Evolutionary conservation across 108 stramenopile genomes (phyloP).

Genomic region (Nitzschia sp.): DNA sequence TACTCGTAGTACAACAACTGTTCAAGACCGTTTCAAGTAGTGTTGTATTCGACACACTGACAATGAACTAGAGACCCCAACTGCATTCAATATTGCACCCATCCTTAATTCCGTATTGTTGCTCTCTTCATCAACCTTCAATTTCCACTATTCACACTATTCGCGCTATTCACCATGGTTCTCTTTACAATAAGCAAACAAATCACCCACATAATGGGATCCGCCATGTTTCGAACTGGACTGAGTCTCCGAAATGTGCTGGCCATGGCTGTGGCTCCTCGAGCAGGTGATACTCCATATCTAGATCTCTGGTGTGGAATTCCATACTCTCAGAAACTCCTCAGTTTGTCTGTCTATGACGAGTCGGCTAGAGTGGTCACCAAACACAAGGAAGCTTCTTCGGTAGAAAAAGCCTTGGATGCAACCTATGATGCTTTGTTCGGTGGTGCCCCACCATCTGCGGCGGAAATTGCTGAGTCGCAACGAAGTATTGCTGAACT

Average conservation of each 20-base stretch:
- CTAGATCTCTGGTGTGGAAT: constrained; percentile 36
- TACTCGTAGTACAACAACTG: too few species aligned
- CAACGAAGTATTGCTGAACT: constrained; percentile 6
- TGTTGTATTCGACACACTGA: too few species aligned
- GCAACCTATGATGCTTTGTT: constrained; percentile 24
- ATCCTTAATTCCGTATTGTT: too few species aligned
- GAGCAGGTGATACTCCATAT: constrained; percentile 1
- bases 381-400: constrained; percentile 24
- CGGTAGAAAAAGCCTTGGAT: constrained; percentile 38
- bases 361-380: constrained; percentile 32
- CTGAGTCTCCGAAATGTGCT: constrained; percentile 21
- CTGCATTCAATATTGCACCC: too few species aligned
- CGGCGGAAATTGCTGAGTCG: background rate
- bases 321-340: constrained; percentile 50
- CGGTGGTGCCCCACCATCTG: background rate
- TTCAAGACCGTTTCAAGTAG: too few species aligned
- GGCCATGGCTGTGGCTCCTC: background rate
- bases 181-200: constrained; percentile 33
- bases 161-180: constrained; percentile 13
- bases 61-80: too few species aligned
- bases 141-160: too few species aligned
- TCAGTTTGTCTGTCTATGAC: constrained; percentile 58
- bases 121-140: too few species aligned
- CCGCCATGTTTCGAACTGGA: constrained; percentile 30
- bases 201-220: constrained; percentile 24